phyloP scores from a whole-genome alignment of 176 grass and related monocot genomes.

The Cocos nucifera region DNA sequence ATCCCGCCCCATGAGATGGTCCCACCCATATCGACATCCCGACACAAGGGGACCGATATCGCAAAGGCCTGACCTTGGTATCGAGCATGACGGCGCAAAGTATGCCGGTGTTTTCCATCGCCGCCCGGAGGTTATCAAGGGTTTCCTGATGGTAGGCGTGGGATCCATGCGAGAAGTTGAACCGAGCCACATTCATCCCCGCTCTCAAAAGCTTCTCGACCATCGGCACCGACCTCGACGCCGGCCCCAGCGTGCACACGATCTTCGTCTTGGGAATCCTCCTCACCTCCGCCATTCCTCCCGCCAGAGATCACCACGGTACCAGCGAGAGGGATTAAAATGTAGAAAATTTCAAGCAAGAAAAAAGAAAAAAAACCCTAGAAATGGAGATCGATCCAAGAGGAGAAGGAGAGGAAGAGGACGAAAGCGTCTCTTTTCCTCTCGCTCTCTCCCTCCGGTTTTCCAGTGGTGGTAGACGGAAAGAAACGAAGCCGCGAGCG shows the following conservation, averaged over 20 bases:
- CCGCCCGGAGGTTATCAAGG: slow-evolving; percentile 12
- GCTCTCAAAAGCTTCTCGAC: slow-evolving; percentile 11
- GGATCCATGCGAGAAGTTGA: slow-evolving; percentile 19
- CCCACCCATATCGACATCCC: no score
- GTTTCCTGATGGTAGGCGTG: slow-evolving; percentile 16
- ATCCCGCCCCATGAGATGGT: neutral
- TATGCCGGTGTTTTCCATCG: slow-evolving; percentile 12
- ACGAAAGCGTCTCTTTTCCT: no score
- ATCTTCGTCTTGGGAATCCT: slow-evolving; percentile 14
- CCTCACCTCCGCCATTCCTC: neutral
- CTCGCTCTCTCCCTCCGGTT: no score
- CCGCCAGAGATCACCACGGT: neutral
- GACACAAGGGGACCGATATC: neutral
- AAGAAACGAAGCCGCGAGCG: no score
- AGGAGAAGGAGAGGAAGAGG: no score
- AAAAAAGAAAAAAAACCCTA: no score
- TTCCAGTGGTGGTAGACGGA: no score
- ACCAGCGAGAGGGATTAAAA: no score
- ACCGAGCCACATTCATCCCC: slow-evolving; percentile 9
- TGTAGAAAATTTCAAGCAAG: no score
- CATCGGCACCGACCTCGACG: slow-evolving; percentile 18
- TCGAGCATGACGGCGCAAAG: slow-evolving; percentile 12
- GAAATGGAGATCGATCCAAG: no score
- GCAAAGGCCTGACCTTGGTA: slow-evolving; percentile 4
- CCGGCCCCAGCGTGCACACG: slow-evolving; percentile 14